Base-by-base conservation (phyloP, 495 filamentous ascomycete species). In the Gamarada debralockiae region DNA sequence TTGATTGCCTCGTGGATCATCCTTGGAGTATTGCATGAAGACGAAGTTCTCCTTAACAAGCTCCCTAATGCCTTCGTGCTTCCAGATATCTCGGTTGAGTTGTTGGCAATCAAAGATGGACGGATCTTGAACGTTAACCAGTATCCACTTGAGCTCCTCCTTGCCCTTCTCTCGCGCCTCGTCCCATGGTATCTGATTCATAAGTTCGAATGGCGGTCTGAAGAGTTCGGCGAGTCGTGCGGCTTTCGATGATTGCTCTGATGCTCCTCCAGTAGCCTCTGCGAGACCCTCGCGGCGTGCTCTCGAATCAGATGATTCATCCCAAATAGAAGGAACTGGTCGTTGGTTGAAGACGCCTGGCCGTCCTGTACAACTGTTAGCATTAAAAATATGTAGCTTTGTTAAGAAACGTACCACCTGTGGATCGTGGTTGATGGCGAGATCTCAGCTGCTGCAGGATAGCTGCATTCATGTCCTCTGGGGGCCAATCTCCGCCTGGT, bases 61-160 rank as follows among this genome's bases (percentile, higher is more conserved):
- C 13, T 87, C 83, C 61, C 77, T 79, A 48, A 98, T 82, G 8
- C 81, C 75, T 46, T 77, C 59, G 55, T 92, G 82, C 67, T 97
- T 97, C 93, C 93, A 98, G 41, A 97, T 79, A 63, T 98, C 93
- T 20, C 93, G 80, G 64, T 98, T 98, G 13, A 98, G 74, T 2
- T 86, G 72, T 64, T 97, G 95, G 63, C 93, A 97, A 65, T 92
- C 84, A 61, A 97, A 98, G 37, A 95, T 79, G 3, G 88, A 85
- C 29, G 85, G 77, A 65, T 98, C 92, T 70, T 98, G 93, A 4
- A 98, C 83, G 63, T 98, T 96, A 57, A 97, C 89, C 45, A 98
- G 64, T 13, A 98, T 77, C 93, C 93, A 98, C 65, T 95, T 97
- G 68, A 90, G 82, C 23, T 77, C 74, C 21, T 92, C 86, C 63